These are phyloP conservation scores for Lyophyllum decastes DNA, from an alignment of 768 basidiomycete species.

Conservation along the genomic window DNA sequence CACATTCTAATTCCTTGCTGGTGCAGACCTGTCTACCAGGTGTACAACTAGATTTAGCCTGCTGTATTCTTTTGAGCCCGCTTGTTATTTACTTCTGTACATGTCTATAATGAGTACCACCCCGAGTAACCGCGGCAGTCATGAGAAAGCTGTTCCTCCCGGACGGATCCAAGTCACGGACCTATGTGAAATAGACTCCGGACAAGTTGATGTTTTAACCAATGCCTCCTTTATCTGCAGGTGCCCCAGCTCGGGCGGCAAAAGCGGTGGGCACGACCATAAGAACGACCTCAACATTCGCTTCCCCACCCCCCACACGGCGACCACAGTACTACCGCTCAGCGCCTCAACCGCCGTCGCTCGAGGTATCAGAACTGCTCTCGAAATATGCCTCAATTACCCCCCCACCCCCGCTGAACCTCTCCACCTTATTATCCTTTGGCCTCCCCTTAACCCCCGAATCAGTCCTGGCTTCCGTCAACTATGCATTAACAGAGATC, in stretches of 20 bases:
- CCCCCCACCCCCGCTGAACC: constrained; percentile 67
- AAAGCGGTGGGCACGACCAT: constrained; percentile 8
- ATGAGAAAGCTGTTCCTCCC: not conserved
- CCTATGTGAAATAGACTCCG: not conserved
- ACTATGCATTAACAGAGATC: constrained; percentile 73
- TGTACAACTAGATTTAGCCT: constrained; percentile 72
- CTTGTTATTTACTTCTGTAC: not conserved
- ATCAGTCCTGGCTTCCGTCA: constrained; percentile 74
- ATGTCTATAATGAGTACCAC: not conserved
- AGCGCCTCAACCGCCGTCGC: constrained; percentile 49
- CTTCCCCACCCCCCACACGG: not conserved
- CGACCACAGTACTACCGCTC: constrained; percentile 30
- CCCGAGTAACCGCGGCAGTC: not conserved
- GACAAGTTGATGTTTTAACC: not conserved
- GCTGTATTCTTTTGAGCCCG: not conserved
- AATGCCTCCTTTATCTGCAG: constrained; percentile 3
- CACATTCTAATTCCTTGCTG: constrained; percentile 12
- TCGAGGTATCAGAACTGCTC: constrained; percentile 59
- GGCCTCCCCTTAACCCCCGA: constrained; percentile 71
- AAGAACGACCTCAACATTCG: constrained; percentile 8
- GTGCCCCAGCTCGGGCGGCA: constrained; percentile 1
- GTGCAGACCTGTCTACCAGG: constrained; percentile 82
- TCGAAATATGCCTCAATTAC: constrained; percentile 59
- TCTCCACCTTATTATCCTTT: constrained; percentile 73
- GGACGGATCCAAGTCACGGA: constrained; percentile 13